A percentile compares a stretch with the other conserved stretches of the same genome.
Conservation (phyloP, 768 basidiomycete genomes). For the Mycena amicta region DNA sequence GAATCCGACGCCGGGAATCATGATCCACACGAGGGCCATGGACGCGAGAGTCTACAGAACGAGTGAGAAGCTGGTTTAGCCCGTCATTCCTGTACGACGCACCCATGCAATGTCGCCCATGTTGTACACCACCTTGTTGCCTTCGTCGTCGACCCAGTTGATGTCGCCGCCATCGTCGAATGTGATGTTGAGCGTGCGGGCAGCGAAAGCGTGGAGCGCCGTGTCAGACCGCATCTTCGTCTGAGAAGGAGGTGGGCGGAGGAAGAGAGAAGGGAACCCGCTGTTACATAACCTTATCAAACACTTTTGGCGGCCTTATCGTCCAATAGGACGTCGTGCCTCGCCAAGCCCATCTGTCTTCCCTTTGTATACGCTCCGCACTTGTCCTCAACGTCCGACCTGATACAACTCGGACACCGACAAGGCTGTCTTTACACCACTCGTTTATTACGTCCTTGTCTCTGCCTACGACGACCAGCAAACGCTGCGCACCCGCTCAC, state of each 20-base stretch:
- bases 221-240: neutral
- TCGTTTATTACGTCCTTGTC: too few relatives aligned
- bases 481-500: too few relatives aligned
- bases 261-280: neutral
- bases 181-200: conserved; percentile 18
- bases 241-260: neutral
- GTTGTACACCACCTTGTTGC: conserved; percentile 14
- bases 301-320: neutral
- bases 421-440: too few relatives aligned
- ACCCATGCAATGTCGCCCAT: conserved; percentile 65
- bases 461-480: too few relatives aligned
- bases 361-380: neutral
- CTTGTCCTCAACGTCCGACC: too few relatives aligned
- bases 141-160: conserved; percentile 14
- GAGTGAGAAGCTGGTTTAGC: neutral
- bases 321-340: conserved; percentile 2
- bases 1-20: conserved; percentile 85
- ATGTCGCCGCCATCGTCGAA: conserved; percentile 17
- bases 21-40: conserved; percentile 82
- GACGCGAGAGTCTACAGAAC: conserved; percentile 53
- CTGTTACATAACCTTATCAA: neutral
- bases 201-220: neutral
- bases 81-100: neutral
- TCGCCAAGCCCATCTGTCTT: neutral
- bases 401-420: too few relatives aligned